Evolutionary conservation across 2,329 filamentous ascomycete species (phyloP).

Genomic region (Seiridium unicorne): DNA sequence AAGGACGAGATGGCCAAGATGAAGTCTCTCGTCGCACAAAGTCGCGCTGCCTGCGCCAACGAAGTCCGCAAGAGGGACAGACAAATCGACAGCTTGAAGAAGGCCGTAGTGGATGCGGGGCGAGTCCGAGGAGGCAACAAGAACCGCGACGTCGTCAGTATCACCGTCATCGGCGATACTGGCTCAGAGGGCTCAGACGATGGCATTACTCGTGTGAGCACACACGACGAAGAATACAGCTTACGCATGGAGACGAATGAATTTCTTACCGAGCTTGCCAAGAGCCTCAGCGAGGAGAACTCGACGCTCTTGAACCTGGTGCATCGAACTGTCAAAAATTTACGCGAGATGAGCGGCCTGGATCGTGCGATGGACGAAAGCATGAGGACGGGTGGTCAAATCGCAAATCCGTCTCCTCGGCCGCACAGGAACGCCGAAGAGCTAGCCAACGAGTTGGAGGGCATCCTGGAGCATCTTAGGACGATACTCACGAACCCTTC

Average conservation of each 20-base stretch:
- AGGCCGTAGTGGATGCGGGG: conserved; percentile 72
- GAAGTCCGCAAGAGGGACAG: conserved; percentile 89
- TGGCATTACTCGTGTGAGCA: conserved; percentile 24
- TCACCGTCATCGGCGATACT: conserved; percentile 55
- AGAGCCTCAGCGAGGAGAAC: conserved; percentile 87
- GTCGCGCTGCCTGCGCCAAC: conserved; percentile 82
- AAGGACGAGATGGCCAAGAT: conserved; percentile 81
- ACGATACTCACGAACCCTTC: conserved; percentile 90
- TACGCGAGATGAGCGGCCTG: conserved; percentile 69
- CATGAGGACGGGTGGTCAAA: conserved; percentile 10
- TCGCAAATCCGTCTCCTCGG: conserved; percentile 21
- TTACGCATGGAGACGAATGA: conserved; percentile 85
- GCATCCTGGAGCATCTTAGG: conserved; percentile 76
- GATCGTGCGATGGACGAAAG: conserved; percentile 21
- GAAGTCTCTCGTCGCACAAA: conserved; percentile 77
- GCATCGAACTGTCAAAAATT: conserved; percentile 65
- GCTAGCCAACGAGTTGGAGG: conserved; percentile 71
- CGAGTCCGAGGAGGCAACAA: conserved; percentile 58
- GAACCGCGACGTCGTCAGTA: conserved; percentile 53
- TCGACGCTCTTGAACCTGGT: conserved; percentile 75
- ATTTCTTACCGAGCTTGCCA: conserved; percentile 82
- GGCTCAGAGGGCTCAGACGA: conserved; percentile 40
- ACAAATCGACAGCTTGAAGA: conserved; percentile 85
- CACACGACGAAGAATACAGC: conserved; percentile 59
- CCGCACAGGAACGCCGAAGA: conserved; percentile 54